phyloP scores from a whole-genome alignment of 2,329 filamentous ascomycete genomes.

The Dactylella cylindrospora region DNA sequence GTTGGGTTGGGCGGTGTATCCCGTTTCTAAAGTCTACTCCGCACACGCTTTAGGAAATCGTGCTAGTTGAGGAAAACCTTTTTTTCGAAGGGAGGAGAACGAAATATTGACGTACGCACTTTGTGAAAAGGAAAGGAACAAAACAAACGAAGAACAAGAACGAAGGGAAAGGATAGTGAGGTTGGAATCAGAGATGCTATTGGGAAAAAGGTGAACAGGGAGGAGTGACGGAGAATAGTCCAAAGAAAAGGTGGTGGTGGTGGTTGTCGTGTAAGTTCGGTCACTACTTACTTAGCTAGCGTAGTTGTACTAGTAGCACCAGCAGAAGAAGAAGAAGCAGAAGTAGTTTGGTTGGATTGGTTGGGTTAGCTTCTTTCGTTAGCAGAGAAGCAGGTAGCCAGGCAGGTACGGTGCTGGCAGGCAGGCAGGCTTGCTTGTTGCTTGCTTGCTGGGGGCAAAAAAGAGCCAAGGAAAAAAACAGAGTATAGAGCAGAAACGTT shows the following conservation, averaged over 20 bases:
- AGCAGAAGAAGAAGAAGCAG: no score
- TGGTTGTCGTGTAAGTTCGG: constrained; percentile 16
- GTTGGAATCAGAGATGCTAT: no score
- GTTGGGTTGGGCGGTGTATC: constrained; percentile 44
- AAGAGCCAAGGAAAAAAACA: no score
- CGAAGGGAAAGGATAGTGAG: constrained; percentile 50
- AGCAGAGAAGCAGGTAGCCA: no score
- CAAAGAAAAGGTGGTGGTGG: constrained; percentile 44
- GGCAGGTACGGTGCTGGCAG: no score
- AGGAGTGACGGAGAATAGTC: constrained; percentile 9
- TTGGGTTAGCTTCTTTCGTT: no score
- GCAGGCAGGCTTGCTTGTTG: no score
- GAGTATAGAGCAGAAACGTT: no score
- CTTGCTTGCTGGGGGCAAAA: no score
- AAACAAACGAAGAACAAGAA: constrained; percentile 48
- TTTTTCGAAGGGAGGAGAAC: constrained; percentile 43
- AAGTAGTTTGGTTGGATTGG: no score
- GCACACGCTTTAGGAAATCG: constrained; percentile 48
- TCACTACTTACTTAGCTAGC: neutral
- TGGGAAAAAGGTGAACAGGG: constrained; percentile 45
- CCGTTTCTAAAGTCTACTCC: constrained; percentile 39
- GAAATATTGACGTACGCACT: constrained; percentile 29
- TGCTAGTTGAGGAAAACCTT: constrained; percentile 30
- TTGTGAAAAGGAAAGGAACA: constrained; percentile 39
- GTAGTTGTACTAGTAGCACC: neutral